Percentiles rank a stretch among this genome's conserved stretches.
These are phyloP conservation scores for Deakozyma indianensis DNA, from an alignment of 805 yeast species.

Conservation along the genomic window DNA sequence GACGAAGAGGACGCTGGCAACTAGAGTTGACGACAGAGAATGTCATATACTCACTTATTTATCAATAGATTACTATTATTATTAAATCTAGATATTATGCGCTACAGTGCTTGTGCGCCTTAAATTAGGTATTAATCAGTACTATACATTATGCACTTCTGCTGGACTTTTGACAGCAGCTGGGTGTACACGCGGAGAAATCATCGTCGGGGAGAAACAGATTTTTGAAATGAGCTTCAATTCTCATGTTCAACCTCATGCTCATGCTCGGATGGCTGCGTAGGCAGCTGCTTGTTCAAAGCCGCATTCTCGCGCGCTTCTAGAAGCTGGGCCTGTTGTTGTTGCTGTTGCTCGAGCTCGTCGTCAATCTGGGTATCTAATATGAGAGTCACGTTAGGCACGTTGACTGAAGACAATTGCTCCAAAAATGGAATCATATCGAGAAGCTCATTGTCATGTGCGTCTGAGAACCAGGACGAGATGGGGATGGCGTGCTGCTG, in stretches of 20 bases:
- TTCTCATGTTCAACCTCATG: too few relatives aligned
- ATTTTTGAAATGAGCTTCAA: too few relatives aligned
- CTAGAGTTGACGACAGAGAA: constrained; percentile 2
- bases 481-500: constrained; percentile 97
- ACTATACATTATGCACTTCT: too few relatives aligned
- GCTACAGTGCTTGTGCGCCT: too few relatives aligned
- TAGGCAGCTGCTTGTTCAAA: too few relatives aligned
- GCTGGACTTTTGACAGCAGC: too few relatives aligned
- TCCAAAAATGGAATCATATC: constrained; percentile 85
- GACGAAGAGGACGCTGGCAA: constrained; percentile 9
- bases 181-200: too few relatives aligned
- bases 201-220: too few relatives aligned
- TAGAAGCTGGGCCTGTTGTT: too few relatives aligned
- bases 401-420: constrained; percentile 59
- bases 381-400: constrained; percentile 74
- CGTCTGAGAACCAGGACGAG: constrained; percentile 95
- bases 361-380: constrained; percentile 43
- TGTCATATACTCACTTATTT: neutral
- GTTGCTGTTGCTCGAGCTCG: neutral
- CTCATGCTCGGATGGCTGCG: too few relatives aligned
- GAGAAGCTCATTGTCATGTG: constrained; percentile 87
- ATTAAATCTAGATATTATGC: neutral
- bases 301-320: too few relatives aligned
- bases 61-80: neutral
- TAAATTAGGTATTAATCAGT: too few relatives aligned